Base-by-base conservation (phyloP, 148 eudicot genomes). In the Heliosperma pusillum region DNA sequence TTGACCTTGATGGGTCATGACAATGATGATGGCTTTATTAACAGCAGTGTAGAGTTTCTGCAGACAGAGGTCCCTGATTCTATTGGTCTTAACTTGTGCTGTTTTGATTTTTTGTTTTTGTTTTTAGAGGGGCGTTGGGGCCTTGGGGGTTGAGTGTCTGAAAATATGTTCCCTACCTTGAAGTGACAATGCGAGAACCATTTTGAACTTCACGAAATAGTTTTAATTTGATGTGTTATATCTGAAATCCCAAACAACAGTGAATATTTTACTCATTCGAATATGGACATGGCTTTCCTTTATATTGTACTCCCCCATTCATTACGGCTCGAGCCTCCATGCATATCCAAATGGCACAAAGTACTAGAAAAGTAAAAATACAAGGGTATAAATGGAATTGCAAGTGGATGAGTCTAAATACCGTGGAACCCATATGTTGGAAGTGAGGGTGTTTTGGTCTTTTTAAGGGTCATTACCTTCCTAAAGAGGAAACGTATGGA, bases 1-100 rank as follows among this genome's bases (percentile, higher is more conserved):
- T 83, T 95, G 86, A 95, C 97, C 60, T 79, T 95, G 86, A 95
- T 95, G 99, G 96, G 99, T 40, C 87, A 81, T 80, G 94, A 92
- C 83, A 89, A 90, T 74, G 98, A 91, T 58, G 94, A 89, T 71
- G 88, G 85, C 79, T 88, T 87, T 69, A 78, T 78, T 72, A 90
- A 87, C 80, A 87, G 91, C 71, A 90, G 85, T 75, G 80, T 90
- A 78, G 99, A 92, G 76, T 84, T 88, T 68, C 77, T 95, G 74
- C 91, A 73, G 53, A 95, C 99, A 76, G 96, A 92, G 97, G 99
- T 95, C 62, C 16, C 3, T 24, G 42, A 55, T 71, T 65, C 7
- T 7, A 67, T 74, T 44, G 72, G 5, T 33, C 22, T 50, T 69
- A 33, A 20, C 21, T 27, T 71, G 24, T 3, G 22, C 17, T 11